Conservation (phyloP, 345 rosid genomes). For the Passiflora organensis region DNA sequence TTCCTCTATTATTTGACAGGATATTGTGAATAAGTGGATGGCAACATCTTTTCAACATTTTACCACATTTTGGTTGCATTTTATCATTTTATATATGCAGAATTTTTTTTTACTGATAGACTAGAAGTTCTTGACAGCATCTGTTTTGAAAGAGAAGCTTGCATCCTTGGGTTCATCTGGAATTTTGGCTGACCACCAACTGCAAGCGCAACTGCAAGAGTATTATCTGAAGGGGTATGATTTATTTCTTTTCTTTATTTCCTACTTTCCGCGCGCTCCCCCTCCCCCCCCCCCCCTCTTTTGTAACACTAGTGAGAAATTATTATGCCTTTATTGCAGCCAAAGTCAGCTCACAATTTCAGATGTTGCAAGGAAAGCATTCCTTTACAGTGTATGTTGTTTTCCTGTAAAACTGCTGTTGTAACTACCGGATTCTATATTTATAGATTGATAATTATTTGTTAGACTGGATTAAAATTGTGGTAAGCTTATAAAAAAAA, state of each 20-base stretch:
- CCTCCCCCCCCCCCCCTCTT: background rate
- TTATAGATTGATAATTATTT: too few relatives aligned
- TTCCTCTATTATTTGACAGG: background rate
- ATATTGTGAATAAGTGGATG: conserved; percentile 4
- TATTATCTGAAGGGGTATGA: conserved; percentile 81
- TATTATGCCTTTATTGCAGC: conserved; percentile 41
- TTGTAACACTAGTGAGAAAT: conserved; percentile 12
- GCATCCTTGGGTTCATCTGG: conserved; percentile 91
- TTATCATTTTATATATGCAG: conserved; percentile 5
- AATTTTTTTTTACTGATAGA: background rate
- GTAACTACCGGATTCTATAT: background rate
- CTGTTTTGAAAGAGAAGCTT: conserved; percentile 89
- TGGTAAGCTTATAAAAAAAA: too few relatives aligned
- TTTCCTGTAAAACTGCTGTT: too few relatives aligned
- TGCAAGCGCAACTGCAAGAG: conserved; percentile 91
- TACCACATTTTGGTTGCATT: background rate
- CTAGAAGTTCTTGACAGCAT: conserved; percentile 53
- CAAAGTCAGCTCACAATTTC: conserved; percentile 76
- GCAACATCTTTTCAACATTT: conserved; percentile 7
- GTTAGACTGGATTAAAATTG: too few relatives aligned
- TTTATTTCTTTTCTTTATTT: background rate
- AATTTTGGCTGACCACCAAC: conserved; percentile 97
- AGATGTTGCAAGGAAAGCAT: conserved; percentile 98
- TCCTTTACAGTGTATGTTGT: conserved; percentile 80
- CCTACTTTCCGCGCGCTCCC: too few relatives aligned